Conservation (phyloP, 805 yeast genomes). For the Saturnispora sanitii region DNA sequence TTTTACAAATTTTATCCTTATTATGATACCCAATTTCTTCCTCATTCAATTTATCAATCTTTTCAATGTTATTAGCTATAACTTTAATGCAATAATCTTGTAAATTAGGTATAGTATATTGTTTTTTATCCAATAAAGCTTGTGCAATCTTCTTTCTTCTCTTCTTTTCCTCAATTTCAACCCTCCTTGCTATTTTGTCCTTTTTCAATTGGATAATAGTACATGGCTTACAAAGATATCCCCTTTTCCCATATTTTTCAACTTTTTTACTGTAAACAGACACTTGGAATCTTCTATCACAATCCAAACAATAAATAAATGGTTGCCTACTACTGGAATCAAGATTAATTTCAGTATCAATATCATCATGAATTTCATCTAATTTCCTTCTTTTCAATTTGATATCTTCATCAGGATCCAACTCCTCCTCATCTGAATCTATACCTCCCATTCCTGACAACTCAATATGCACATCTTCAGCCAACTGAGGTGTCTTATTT, state of each 20-base stretch:
- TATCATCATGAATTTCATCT: conserved; percentile 16
- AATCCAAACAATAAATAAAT: conserved; percentile 43
- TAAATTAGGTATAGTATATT: conserved; percentile 53
- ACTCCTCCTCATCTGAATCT: conserved; percentile 14
- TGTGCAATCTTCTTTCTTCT: conserved; percentile 73
- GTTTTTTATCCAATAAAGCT: conserved; percentile 67
- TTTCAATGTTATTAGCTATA: conserved; percentile 57
- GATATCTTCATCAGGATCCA: conserved; percentile 20
- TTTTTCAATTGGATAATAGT: conserved; percentile 36
- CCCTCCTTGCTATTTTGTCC: conserved; percentile 35
- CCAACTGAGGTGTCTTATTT: too few species aligned
- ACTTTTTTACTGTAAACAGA: conserved; percentile 53
- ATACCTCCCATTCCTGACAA: conserved; percentile 7
- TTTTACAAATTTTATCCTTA: conserved; percentile 60
- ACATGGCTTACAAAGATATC: conserved; percentile 60
- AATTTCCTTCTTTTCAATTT: conserved; percentile 20
- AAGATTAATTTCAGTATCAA: too few species aligned
- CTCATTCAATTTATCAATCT: conserved; percentile 80
- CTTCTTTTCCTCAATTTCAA: conserved; percentile 57
- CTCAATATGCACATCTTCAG: conserved; percentile 5
- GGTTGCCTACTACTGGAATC: too few species aligned
- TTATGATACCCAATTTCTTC: conserved; percentile 62
- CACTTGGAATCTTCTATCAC: conserved; percentile 48
- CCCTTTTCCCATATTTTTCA: conserved; percentile 40
- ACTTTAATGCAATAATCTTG: conserved; percentile 74